Evolutionary conservation across 2,329 filamentous ascomycete species (phyloP), one percentile per base, ranked within the genome.

Genomic region (Venturia aucupariae): DNA sequence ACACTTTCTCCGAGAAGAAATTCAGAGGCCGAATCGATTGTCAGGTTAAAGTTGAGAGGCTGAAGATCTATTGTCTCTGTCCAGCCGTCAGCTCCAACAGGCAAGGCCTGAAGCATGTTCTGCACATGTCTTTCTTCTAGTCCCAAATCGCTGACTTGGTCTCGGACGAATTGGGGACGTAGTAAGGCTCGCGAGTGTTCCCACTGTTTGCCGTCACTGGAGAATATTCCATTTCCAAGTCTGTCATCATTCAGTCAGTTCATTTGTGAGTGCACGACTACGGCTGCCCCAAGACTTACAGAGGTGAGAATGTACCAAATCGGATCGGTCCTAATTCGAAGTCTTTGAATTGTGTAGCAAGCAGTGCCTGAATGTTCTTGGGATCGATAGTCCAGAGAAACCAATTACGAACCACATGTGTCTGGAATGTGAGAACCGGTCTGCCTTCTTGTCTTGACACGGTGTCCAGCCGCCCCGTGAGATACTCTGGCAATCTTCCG

Each of bases 11-110:
- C 87, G 59, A 90, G 86, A 4, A 90, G 75, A 67, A 90, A 88
- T 57, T 87, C 84, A 0, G 86, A 89, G 0, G 86, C 84, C 0
- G 84, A 83, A 66, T 90, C 86, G 22, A 90, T 78, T 0, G 86
- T 88, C 70, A 88, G 79, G 63, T 81, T 80, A 70, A 88, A 88
- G 70, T 89, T 86, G 10, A 87, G 73, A 13, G 82, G 79, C 68
- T 85, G 83, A 35, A 89, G 75, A 68, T 89, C 83, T 15, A 51
- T 27, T 10, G 35, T 39, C 22, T 64, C 41, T 7, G 55, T 54
- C 39, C 41, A 48, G 30, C 64, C 64, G 24, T 63, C 60, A 19
- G 42, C 22, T 11, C 39, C 27, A 7, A 51, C 35, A 38, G 71
- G 71, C 63, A 75, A 67, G 48, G 72, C 72, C 30, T 66, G 65